Percentiles rank a stretch among this genome's conserved stretches.
These are phyloP conservation scores for Colletotrichum eremochloae DNA, from an alignment of 2,329 filamentous ascomycete species.

Conservation along the genomic window DNA sequence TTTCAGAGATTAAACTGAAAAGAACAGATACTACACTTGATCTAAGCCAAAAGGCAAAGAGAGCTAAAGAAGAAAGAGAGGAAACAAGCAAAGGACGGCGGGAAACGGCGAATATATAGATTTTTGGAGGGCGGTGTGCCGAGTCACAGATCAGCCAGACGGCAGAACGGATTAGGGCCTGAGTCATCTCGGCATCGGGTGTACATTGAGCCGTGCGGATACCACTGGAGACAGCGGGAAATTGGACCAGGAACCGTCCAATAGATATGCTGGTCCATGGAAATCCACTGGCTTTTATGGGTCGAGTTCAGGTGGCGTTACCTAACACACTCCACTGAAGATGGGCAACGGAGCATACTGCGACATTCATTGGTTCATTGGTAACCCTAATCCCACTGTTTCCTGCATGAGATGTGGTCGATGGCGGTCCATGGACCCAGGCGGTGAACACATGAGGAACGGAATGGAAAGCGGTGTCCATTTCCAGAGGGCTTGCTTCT, in stretches of 20 bases:
- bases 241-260: neutral
- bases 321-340: neutral
- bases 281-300: neutral
- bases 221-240: neutral
- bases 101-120: slow-evolving; percentile 50
- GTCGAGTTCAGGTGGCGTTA: slow-evolving; percentile 2
- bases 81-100: slow-evolving; percentile 51
- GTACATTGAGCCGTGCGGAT: neutral
- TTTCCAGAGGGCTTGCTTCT: neutral
- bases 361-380: neutral
- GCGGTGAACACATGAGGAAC: neutral
- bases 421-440: neutral
- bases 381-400: neutral
- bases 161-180: neutral
- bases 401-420: neutral
- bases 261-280: neutral
- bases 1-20: slow-evolving; percentile 98
- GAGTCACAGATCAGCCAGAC: neutral
- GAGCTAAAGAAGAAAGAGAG: slow-evolving; percentile 67
- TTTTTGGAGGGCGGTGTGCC: neutral
- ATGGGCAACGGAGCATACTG: neutral
- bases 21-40: slow-evolving; percentile 98
- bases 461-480: neutral
- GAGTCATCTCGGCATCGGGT: neutral
- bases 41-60: slow-evolving; percentile 80